Base-by-base conservation (phyloP, 176 grass and related monocot species). In the Carex cristatella region DNA sequence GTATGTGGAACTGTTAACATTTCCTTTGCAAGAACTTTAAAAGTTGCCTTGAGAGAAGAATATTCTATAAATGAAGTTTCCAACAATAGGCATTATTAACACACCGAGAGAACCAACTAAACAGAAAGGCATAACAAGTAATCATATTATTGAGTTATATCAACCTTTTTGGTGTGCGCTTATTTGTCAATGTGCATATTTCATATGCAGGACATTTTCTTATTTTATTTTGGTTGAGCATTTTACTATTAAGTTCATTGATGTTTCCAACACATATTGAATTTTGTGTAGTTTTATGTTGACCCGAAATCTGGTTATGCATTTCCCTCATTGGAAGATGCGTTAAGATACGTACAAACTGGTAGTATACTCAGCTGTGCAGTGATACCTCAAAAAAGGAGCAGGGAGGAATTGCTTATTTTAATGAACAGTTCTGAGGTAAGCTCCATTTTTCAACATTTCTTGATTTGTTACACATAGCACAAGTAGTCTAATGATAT, bases 241-340 rank as follows among this genome's bases (percentile, higher is more conserved):
- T 49, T 65, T 65, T 27, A 13, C 14, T 18, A 27, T 64, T 65
- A 23, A 65, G 13, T 65, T 48, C n/a, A 61, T 48, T 48, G 3
- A 9, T 28, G 13, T 63, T 65, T 65, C 15, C 27, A 58, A 42
- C 19, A 74, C n/a, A 30, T 14, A 37, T 56, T 49, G 14, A 75
- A 61, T 84, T 35, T 35, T 85, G 23, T 85, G 38, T 49, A 85
- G 83, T 75, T 74, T 76, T 85, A 85, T 59, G 51, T 59, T 40
- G 66, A 75, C 37, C 64, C 46, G 0, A 58, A 48, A 62, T 76
- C 40, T 74, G 53, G 83, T 32, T 58, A 60, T 74, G 49, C 70
- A 49, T 85, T 85, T 58, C 33, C 16, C 27, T 85, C 83, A 33
- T 19, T 73, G 33, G 58, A 85, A 75, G 83, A 85, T 58, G 83